Evolutionary conservation across 108 stramenopile species (phyloP), one percentile per base, ranked within the genome.

Genomic region (Phaeodactylum tricornutum): DNA sequence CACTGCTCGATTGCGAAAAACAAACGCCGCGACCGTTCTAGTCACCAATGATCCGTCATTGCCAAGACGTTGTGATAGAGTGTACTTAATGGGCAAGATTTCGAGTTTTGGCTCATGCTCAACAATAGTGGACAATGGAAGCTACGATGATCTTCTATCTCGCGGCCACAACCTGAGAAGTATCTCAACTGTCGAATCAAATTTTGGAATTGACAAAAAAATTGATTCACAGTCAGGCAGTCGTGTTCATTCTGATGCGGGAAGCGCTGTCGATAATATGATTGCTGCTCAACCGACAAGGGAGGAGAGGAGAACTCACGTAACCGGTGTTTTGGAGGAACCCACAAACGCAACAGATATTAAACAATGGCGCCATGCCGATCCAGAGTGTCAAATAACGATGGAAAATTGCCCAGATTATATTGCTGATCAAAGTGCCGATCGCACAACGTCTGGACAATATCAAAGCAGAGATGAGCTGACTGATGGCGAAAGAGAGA

Each of bases 21-120:
- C 63, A 20, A 70, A 75, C 17, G 72, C 87, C 16, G 87, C 82
- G 3, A 54, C 69, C 19, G 8, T 89, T 3, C 53, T 89, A 9
- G 87, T 84, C 2, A 89, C 87, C 0, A 89, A 89, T 50, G 87
- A 89, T 43, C 75, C 76, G 6, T 71, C 74, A 14, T 50, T 89
- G 7, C 82, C 87, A 21, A 53, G 82, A 40, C 67, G 67, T 27
- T 89, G 87, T 43, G 87, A 89, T 58, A 62, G 66, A 35, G 77
- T 81, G 4, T 50, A 82, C 25, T 46, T 89, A 30, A 82, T 89
- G 87, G 77, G 75, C 17, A 59, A 59, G 23, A 43, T 55, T 24
- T 49, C 64, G n/a, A 33, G 47, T 0, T 50, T 45, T 1, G 52
- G 62, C 5, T 43, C 65, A 4, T 81, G 77, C 41, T 79, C 79